Evolutionary conservation across 331 rosid genomes (phyloP), one percentile per base, ranked within the genome.

Genomic region (Quercus phellos): DNA sequence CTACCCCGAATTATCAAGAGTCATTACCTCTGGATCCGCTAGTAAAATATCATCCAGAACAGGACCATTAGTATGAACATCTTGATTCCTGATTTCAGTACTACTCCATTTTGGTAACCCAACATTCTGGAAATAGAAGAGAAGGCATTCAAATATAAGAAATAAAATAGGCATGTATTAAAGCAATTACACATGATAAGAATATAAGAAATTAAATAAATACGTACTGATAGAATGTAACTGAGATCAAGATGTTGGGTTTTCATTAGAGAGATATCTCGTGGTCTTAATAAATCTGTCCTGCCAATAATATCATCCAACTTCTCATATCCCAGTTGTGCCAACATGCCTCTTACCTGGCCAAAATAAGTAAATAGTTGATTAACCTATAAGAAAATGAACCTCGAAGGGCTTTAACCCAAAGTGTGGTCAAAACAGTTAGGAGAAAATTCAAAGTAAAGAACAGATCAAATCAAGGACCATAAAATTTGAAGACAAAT

Each of bases 301-400:
- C 91, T 86, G 70, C 99, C 99, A 87, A 94, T 91, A 75, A 94
- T 81, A 83, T 94, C 97, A 74, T 94, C 99, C 78, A 94, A 86
- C 82, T 90, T 94, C 87, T 94, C 94, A 81, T 89, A 94, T 72
- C 99, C 99, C 83, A 94, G 86, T 81, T 91, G 99, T 51, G 98
- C 98, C 90, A 94, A 78, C 78, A 87, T 84, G 80, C 98, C 98
- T 89, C 99, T 90, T 79, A 94, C 96, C 99, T 94, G 87, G 80
- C 76, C 77, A 80, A 74, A 35, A 71, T 22, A 74, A 21, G 59
- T 14, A 55, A 22, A 78, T 13, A 69, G 51, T 26, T 55, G 54
- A 56, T 68, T 30, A 29, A 70, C 67, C 38, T 22, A 50, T n/a
- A 51, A 27, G 51, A 32, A 21, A 11, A 56, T 35, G 4, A 43